Evolutionary conservation across 2,329 filamentous ascomycete genomes (phyloP), one percentile per base, ranked within the genome.

Genomic region (Septoria petroselini): DNA sequence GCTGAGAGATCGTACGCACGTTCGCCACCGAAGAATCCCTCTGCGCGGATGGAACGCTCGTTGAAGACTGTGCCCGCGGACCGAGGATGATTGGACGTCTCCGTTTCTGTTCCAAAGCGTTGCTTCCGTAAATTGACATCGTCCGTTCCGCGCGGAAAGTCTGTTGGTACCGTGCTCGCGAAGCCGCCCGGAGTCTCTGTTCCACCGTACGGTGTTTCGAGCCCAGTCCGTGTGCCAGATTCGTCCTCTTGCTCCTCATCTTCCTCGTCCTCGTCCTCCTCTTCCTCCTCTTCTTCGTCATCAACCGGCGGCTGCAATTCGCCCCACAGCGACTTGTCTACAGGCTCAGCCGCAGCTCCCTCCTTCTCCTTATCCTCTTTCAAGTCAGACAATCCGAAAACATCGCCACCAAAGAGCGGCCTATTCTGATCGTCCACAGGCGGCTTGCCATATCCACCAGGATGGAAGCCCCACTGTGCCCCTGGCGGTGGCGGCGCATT

Each of bases 1-100:
- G 58, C 68, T 25, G 74, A 75, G 55, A 98, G 79, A 70, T 98
- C 91, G 71, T 98, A 98, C 12, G 86, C 86, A 65, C 89, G 86
- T 67, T 97, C 91, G 62, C 88, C 91, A 60, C 93, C 93, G 67
- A 98, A 97, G 80, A 98, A 97, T 38, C 93, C 93, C 61, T 91
- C 86, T 4, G 88, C 83, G 43, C 85, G 83, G 17, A 91, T 85
- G 65, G 91, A 85, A 50, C 87, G 86, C 72, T 98, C 91, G 8
- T 89, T 89, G 17, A 98, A 80, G 40, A 98, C 84, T 15, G 89
- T 90, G 70, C 93, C 95, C 12, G 93, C 90, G 17, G 85, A 84
- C 57, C 88, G 84, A 6, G 87, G 87, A 30, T 81, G 74, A 12
- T 74, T 78, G 0, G 82, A 82, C 54, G 95, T 89, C 67, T 96